Percentiles rank a stretch among this genome's conserved stretches.
Conservation (phyloP, 2,329 filamentous ascomycete genomes). For the Aspergillus persii region DNA sequence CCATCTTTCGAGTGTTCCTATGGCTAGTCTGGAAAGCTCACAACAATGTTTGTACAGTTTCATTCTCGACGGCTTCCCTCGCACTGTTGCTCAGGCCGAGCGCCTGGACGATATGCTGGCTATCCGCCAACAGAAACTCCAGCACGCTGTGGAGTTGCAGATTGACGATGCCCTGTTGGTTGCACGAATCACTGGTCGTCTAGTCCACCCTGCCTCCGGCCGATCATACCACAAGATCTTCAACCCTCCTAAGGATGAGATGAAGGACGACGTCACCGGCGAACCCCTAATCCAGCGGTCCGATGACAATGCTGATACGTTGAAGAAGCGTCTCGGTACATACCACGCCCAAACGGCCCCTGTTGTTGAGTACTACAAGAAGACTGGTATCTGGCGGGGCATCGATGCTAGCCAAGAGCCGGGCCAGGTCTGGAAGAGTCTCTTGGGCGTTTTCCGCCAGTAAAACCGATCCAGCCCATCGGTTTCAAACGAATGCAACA, state of each 20-base stretch:
- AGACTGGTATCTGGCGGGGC: conserved; percentile 93
- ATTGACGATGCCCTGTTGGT: conserved; percentile 95
- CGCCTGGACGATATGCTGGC: conserved; percentile 89
- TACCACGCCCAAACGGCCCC: conserved; percentile 94
- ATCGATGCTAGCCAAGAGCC: conserved; percentile 96
- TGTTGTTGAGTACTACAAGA: conserved; percentile 94
- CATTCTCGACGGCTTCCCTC: conserved; percentile 97
- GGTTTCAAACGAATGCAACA: background rate
- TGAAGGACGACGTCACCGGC: conserved; percentile 96
- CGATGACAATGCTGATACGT: conserved; percentile 92
- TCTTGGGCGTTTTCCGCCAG: conserved; percentile 74
- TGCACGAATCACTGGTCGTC: conserved; percentile 90
- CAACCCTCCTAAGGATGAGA: conserved; percentile 90
- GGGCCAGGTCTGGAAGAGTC: conserved; percentile 89
- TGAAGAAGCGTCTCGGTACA: conserved; percentile 89
- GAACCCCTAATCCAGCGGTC: conserved; percentile 95
- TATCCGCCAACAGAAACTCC: conserved; percentile 74
- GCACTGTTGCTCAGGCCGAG: conserved; percentile 92
- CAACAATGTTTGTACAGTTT: conserved; percentile 63
- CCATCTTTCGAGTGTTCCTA: background rate
- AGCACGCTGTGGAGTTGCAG: conserved; percentile 94
- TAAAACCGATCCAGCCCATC: conserved; percentile 44
- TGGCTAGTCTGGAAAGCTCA: background rate
- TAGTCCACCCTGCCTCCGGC: conserved; percentile 93
- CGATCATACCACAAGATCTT: conserved; percentile 98